phyloP scores from a whole-genome alignment of 768 basidiomycete genomes.

The Cyclocybe aegerita region DNA sequence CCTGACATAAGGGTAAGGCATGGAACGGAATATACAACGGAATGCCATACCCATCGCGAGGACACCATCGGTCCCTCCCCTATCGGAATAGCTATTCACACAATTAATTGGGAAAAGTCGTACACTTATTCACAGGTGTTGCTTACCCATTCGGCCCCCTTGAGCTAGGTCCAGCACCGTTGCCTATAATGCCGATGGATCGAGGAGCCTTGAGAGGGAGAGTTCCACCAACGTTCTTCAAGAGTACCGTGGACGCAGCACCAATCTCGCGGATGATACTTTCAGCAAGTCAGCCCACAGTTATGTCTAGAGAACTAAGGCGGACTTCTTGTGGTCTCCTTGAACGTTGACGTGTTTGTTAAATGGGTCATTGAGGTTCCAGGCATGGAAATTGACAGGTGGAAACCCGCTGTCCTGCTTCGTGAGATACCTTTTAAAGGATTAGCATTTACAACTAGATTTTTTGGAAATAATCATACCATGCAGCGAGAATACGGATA shows the following conservation, averaged over 20 bases:
- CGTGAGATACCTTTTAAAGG: constrained; percentile 35
- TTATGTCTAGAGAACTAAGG: neutral
- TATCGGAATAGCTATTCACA: constrained; percentile 40
- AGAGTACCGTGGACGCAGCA: constrained; percentile 58
- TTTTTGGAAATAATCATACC: constrained; percentile 30
- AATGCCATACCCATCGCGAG: constrained; percentile 53
- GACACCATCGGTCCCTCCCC: constrained; percentile 56
- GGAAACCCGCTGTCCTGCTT: constrained; percentile 61
- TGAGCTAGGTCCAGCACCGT: constrained; percentile 53
- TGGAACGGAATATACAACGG: neutral
- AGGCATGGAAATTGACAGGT: constrained; percentile 59
- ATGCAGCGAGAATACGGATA: constrained; percentile 66
- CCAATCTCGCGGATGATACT: constrained; percentile 61
- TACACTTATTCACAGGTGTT: too few species aligned
- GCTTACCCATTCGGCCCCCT: constrained; percentile 55
- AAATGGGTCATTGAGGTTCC: constrained; percentile 35
- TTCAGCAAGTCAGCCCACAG: neutral
- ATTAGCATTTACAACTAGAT: neutral
- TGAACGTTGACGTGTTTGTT: constrained; percentile 56
- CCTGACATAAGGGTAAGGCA: constrained; percentile 22
- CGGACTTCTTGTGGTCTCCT: constrained; percentile 50
- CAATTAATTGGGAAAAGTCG: too few species aligned
- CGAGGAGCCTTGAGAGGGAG: constrained; percentile 46
- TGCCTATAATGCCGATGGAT: constrained; percentile 57
- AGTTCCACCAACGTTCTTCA: constrained; percentile 53